Conservation (phyloP, 2,329 filamentous ascomycete species). For the Rutstroemia sp. region DNA sequence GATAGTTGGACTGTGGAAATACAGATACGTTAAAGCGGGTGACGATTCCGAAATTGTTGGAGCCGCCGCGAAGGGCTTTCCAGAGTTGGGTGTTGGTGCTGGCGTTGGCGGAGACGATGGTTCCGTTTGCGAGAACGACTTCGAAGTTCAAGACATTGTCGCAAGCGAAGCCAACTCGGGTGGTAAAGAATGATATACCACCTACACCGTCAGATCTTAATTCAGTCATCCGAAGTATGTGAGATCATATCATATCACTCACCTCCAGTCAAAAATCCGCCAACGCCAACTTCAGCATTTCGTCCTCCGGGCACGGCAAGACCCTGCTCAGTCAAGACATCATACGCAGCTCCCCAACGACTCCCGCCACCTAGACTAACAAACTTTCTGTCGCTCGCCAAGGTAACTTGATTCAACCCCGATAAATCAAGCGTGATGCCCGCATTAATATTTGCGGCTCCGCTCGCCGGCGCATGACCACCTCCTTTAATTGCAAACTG, state of each 20-base stretch:
- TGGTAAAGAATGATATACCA: not conserved
- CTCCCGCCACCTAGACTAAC: not conserved
- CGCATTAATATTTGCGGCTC: not conserved
- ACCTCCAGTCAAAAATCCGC: not conserved
- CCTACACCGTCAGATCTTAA: not conserved
- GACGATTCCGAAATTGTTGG: not conserved
- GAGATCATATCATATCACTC: not conserved
- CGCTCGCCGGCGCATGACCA: not conserved
- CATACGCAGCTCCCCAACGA: not conserved
- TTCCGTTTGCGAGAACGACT: not conserved
- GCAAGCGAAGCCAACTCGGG: not conserved
- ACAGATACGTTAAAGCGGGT: not conserved
- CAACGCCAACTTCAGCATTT: not conserved
- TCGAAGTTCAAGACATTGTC: not conserved
- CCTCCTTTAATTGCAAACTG: not conserved
- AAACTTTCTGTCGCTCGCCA: not conserved
- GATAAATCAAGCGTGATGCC: not conserved
- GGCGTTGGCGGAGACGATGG: not conserved
- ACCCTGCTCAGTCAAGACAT: not conserved
- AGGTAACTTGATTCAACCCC: not conserved
- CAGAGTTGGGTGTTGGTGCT: not conserved
- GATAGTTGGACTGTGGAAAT: not conserved
- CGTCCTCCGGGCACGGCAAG: not conserved
- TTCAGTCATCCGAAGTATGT: not conserved
- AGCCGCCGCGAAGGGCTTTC: not conserved